A percentile compares a stretch with the other conserved stretches of the same genome.
These are phyloP conservation scores for Bocquillonia castaneifolia DNA, from an alignment of 441 rosid genomes.

Conservation along the genomic window DNA sequence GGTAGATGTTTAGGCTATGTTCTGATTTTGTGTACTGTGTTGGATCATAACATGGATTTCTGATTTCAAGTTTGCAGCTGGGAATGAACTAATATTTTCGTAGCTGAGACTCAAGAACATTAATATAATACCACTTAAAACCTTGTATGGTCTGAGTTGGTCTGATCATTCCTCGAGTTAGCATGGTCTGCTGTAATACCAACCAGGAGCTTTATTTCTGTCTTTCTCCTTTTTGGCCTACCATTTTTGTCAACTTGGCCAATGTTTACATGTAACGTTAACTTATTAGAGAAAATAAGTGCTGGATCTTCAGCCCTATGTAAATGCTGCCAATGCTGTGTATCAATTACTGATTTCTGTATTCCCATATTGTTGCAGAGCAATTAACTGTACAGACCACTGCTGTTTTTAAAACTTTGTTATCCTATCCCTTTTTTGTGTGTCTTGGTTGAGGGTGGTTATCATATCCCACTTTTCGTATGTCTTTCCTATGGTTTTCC, in stretches of 20 bases:
- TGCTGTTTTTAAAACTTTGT: background rate
- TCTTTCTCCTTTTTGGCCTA: background rate
- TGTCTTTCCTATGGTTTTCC: background rate
- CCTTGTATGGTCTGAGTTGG: background rate
- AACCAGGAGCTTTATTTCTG: background rate
- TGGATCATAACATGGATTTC: background rate
- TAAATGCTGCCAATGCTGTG: conserved; percentile 1
- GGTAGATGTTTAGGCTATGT: background rate
- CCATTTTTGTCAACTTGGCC: background rate
- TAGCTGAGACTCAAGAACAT: background rate
- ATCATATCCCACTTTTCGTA: too few species aligned
- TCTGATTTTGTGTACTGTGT: background rate
- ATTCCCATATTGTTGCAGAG: background rate
- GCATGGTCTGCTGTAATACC: background rate
- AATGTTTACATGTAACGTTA: background rate
- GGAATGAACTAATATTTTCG: background rate
- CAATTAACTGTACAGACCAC: background rate
- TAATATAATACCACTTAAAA: background rate
- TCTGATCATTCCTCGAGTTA: background rate
- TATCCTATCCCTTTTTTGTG: background rate
- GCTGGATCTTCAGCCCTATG: background rate
- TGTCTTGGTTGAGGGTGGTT: background rate
- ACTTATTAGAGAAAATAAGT: background rate
- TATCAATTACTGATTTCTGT: background rate
- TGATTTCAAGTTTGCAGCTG: background rate